phyloP scores from a whole-genome alignment of 139 green algal genomes.

The Volvox africanus region DNA sequence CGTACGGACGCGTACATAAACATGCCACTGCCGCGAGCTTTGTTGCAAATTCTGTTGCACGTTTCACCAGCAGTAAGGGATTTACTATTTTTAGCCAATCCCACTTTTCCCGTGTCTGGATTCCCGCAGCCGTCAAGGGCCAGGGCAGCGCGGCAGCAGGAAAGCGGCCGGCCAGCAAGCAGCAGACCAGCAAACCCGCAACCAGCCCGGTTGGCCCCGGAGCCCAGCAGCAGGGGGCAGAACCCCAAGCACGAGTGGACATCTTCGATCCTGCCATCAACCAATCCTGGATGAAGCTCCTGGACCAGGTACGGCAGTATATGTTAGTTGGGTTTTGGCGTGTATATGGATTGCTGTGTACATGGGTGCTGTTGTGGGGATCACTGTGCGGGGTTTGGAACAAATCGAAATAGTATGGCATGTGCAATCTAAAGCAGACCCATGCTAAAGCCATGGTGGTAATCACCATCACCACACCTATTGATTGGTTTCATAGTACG shows the following conservation, averaged over 20 bases:
- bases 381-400: not conserved
- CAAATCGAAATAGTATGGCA: too few species aligned
- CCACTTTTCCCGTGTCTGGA: too few species aligned
- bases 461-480: too few species aligned
- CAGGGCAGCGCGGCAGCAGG: not conserved
- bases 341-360: not conserved
- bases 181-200: not conserved
- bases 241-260: not conserved
- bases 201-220: not conserved
- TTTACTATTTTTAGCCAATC: too few species aligned
- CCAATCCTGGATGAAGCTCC: not conserved
- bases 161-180: constrained; percentile 21
- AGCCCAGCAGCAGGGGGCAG: not conserved
- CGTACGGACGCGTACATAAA: too few species aligned
- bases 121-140: not conserved
- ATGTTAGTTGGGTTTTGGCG: too few species aligned
- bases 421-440: too few species aligned
- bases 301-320: constrained; percentile 1
- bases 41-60: too few species aligned
- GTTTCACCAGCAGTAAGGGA: too few species aligned
- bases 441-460: not conserved
- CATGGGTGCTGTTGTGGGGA: not conserved
- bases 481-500: too few species aligned
- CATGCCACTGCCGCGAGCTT: too few species aligned
- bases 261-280: constrained; percentile 33